Conservation (phyloP, 495 filamentous ascomycete species). For the Bathelium albidoporum region DNA sequence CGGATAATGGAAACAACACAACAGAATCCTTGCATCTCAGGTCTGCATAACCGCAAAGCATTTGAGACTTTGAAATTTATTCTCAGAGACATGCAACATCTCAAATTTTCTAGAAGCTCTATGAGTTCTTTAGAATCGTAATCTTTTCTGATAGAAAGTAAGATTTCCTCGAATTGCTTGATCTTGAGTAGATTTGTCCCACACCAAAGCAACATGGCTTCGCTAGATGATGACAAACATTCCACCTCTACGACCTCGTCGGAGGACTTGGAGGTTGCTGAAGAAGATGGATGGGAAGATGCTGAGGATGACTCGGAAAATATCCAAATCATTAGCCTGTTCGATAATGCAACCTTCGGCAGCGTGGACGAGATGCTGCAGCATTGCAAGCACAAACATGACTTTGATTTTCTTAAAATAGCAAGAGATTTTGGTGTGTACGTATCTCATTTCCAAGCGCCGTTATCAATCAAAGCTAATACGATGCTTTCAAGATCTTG, state of each 20-base stretch:
- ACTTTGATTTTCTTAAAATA: conserved; percentile 62
- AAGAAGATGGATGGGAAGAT: conserved; percentile 69
- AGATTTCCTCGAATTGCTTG: no score
- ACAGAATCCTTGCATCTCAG: no score
- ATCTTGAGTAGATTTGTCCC: no score
- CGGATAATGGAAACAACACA: no score
- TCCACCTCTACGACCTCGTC: conserved; percentile 35
- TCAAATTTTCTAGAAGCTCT: no score
- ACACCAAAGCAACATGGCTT: no score
- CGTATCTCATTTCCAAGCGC: conserved; percentile 3
- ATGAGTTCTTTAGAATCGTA: no score
- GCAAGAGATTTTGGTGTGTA: conserved; percentile 52
- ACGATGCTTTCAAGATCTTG: conserved; percentile 51
- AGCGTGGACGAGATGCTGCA: conserved; percentile 57
- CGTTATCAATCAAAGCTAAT: no score
- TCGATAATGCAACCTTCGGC: conserved; percentile 57
- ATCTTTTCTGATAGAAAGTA: no score
- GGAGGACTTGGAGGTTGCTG: conserved; percentile 40
- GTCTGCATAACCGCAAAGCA: no score
- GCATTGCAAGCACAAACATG: conserved; percentile 59
- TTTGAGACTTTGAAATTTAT: no score
- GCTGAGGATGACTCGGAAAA: conserved; percentile 60
- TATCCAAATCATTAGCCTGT: conserved; percentile 45
- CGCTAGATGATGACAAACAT: neutral
- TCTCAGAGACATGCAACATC: no score